Conservation (phyloP, 2,329 filamentous ascomycete species). For the Lecanicillium sp. region DNA sequence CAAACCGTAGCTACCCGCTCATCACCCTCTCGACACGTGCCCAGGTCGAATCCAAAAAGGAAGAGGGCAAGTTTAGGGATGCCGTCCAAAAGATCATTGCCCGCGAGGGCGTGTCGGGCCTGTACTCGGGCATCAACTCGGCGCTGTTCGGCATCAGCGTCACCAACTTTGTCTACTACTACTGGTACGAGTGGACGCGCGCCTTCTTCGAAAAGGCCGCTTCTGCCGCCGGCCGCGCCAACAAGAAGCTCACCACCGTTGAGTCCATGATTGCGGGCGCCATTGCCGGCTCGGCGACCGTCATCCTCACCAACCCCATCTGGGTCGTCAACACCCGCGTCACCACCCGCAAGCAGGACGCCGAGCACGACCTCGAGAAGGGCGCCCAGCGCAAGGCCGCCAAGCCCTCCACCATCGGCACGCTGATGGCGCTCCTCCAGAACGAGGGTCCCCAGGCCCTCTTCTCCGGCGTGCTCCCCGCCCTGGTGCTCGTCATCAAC, state of each 20-base stretch:
- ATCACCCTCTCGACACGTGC: conserved; percentile 96
- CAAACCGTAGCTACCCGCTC: conserved; percentile 67
- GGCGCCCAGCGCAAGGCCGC: conserved; percentile 25
- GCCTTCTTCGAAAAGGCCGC: conserved; percentile 78
- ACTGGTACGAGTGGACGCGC: conserved; percentile 98
- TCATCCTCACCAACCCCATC: conserved; percentile 95
- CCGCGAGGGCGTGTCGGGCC: conserved; percentile 79
- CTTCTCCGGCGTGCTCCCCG: conserved; percentile 88
- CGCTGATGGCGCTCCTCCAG: conserved; percentile 69
- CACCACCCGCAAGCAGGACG: conserved; percentile 70
- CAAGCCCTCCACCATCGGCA: conserved; percentile 67
- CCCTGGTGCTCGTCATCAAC: conserved; percentile 91
- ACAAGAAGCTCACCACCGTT: conserved; percentile 77
- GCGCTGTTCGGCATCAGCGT: conserved; percentile 96
- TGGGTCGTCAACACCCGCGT: conserved; percentile 99
- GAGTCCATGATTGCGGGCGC: conserved; percentile 95
- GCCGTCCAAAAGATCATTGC: conserved; percentile 82
- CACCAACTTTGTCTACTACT: conserved; percentile 99
- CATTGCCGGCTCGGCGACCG: conserved; percentile 86
- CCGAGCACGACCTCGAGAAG: conserved; percentile 34
- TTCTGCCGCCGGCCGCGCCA: conserved; percentile 60
- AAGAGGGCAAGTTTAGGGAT: conserved; percentile 74
- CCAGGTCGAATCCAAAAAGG: conserved; percentile 93
- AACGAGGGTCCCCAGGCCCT: conserved; percentile 80
- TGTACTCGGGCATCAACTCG: conserved; percentile 89